Percentiles rank a stretch among this genome's conserved stretches.
These are phyloP conservation scores for Lasiosphaeria ovina DNA, from an alignment of 495 filamentous ascomycete species.

Conservation along the genomic window DNA sequence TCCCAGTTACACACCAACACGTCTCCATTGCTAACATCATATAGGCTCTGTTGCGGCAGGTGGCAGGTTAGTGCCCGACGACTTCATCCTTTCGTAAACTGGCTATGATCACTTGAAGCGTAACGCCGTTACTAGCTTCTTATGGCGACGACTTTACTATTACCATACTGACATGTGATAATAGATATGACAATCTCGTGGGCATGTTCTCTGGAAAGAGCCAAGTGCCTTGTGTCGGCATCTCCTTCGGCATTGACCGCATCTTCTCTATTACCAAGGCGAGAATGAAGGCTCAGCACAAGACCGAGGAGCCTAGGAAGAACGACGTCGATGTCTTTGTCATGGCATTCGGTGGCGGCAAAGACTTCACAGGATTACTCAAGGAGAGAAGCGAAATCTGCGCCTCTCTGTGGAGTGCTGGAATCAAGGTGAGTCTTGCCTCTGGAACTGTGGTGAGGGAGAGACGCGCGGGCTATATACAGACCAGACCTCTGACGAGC, in stretches of 20 bases:
- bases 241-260: slow-evolving; percentile 92
- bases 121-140: too few species aligned
- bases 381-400: slow-evolving; percentile 1
- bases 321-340: slow-evolving; percentile 84
- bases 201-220: slow-evolving; percentile 81
- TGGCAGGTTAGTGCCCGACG: slow-evolving; percentile 48
- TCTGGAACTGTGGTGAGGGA: background rate
- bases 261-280: slow-evolving; percentile 89
- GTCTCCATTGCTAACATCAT: slow-evolving; percentile 55
- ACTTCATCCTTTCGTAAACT: too few species aligned
- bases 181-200: slow-evolving; percentile 78
- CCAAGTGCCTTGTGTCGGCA: slow-evolving; percentile 87
- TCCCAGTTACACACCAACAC: slow-evolving; percentile 49
- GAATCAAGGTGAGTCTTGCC: slow-evolving; percentile 70
- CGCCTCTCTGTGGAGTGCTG: slow-evolving; percentile 67
- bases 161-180: too few species aligned
- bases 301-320: slow-evolving; percentile 32
- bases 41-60: slow-evolving; percentile 79
- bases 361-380: slow-evolving; percentile 49
- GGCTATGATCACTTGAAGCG: too few species aligned
- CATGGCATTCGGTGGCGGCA: slow-evolving; percentile 84
- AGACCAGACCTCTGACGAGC: slow-evolving; percentile 50
- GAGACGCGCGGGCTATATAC: too few species aligned
- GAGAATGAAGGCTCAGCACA: slow-evolving; percentile 42
- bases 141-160: too few species aligned